A percentile compares a stretch with the other conserved stretches of the same genome.
These are phyloP conservation scores for Leishmania gerbilli DNA, from an alignment of 208 protist species.

Conservation along the genomic window DNA sequence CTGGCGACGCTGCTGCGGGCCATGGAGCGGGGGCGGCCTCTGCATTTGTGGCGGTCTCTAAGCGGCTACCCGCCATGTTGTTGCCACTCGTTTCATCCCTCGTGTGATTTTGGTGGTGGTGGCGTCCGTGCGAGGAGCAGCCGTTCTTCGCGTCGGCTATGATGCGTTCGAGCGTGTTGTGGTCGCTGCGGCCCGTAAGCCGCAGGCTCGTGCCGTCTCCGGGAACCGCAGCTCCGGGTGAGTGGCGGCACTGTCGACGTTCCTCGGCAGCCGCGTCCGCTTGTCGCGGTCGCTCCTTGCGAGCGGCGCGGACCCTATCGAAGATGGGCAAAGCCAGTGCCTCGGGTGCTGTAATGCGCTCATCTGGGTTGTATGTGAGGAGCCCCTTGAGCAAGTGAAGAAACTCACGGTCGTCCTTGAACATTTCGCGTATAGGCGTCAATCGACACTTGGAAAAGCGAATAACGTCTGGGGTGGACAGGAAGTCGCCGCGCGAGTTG, in stretches of 20 bases:
- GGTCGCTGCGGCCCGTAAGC: conserved; percentile 5
- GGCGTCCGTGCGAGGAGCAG: not conserved
- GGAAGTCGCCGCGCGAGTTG: conserved; percentile 50
- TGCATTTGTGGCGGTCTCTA: not conserved
- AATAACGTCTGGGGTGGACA: conserved; percentile 39
- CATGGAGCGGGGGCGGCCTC: not conserved
- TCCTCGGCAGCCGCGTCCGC: conserved; percentile 8
- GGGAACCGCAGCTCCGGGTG: not conserved
- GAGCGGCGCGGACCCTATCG: conserved; percentile 13
- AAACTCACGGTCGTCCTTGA: conserved; percentile 61
- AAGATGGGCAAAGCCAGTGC: conserved; percentile 75
- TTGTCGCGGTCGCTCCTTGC: conserved; percentile 3
- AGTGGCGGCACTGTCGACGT: conserved; percentile 4
- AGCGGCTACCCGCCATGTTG: not conserved
- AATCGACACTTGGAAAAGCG: conserved; percentile 39
- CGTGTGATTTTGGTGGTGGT: not conserved
- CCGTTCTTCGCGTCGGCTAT: not conserved
- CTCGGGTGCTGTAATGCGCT: conserved; percentile 70
- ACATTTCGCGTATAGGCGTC: conserved; percentile 45
- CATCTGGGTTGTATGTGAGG: conserved; percentile 69
- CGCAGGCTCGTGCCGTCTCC: not conserved
- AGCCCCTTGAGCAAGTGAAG: conserved; percentile 58
- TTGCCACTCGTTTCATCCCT: not conserved
- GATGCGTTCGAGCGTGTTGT: not conserved
- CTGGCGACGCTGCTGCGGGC: not conserved